These are phyloP conservation scores for Aurantiochytrium sp. DNA, from an alignment of 108 stramenopile species.

Conservation along the genomic window DNA sequence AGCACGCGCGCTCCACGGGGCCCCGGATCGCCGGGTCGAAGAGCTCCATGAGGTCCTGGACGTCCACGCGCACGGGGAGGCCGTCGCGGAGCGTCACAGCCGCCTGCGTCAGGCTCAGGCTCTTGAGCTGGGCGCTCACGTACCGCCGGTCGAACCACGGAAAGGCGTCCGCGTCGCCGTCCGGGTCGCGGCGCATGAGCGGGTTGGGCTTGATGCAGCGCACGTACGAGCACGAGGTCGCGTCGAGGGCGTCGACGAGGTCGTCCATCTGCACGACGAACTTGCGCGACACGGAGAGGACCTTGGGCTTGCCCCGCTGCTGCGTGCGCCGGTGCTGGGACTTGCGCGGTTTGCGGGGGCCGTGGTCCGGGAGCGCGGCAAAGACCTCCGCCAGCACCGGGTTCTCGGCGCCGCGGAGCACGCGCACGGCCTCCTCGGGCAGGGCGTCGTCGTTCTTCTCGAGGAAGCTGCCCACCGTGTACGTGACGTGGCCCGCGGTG, in stretches of 20 bases:
- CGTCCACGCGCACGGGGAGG: constrained; percentile 46
- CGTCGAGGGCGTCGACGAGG: constrained; percentile 36
- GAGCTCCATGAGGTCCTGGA: constrained; percentile 43
- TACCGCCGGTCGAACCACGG: constrained; percentile 32
- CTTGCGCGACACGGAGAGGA: constrained; percentile 40
- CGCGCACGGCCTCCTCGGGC: neutral
- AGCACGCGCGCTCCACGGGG: constrained; percentile 38
- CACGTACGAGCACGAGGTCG: constrained; percentile 51
- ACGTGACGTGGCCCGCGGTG: constrained; percentile 60
- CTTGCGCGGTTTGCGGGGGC: neutral
- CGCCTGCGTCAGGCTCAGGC: constrained; percentile 49
- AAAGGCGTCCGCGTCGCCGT: neutral
- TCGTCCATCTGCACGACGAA: constrained; percentile 47
- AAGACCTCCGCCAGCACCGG: neutral
- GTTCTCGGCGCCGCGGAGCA: neutral
- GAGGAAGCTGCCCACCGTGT: constrained; percentile 53
- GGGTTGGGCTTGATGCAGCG: constrained; percentile 58
- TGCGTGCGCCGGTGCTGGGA: neutral
- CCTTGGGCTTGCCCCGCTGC: neutral
- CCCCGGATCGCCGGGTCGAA: constrained; percentile 26
- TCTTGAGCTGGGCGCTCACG: constrained; percentile 45
- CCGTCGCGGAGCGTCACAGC: constrained; percentile 51
- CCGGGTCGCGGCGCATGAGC: constrained; percentile 13
- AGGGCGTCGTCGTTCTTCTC: constrained; percentile 66
- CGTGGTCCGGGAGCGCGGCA: neutral